Conservation (phyloP, 257 asterid genomes). For the Nicotiana tomentosiformis region DNA sequence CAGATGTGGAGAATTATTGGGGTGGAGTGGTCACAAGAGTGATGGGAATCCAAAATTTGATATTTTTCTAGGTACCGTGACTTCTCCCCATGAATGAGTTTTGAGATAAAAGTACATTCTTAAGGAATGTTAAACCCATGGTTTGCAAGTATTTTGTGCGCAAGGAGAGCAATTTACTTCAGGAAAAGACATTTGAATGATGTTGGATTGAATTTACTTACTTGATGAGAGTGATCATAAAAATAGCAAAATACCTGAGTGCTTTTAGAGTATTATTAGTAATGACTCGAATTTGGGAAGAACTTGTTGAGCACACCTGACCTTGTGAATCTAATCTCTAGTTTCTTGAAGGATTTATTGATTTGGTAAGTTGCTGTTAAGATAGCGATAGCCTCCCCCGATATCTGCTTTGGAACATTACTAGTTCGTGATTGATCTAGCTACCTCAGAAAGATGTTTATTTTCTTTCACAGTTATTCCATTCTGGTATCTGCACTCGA, state of each 20-base stretch:
- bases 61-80: background rate
- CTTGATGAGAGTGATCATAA: background rate
- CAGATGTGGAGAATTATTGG: background rate
- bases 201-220: background rate
- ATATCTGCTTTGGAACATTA: background rate
- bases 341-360: background rate
- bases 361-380: background rate
- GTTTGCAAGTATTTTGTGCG: background rate
- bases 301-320: background rate
- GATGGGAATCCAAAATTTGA: background rate
- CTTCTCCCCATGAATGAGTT: background rate
- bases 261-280: background rate
- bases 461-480: background rate
- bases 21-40: background rate
- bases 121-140: background rate
- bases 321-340: background rate
- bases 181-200: background rate
- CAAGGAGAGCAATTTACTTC: background rate
- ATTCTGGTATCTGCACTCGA: constrained; percentile 3
- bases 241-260: background rate
- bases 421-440: background rate
- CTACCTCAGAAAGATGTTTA: background rate
- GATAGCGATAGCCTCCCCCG: background rate
- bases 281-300: background rate
- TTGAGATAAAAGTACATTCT: background rate